Percentiles rank a stretch among this genome's conserved stretches.
These are phyloP conservation scores for Ogataea pini DNA, from an alignment of 805 yeast genomes.

Conservation along the genomic window DNA sequence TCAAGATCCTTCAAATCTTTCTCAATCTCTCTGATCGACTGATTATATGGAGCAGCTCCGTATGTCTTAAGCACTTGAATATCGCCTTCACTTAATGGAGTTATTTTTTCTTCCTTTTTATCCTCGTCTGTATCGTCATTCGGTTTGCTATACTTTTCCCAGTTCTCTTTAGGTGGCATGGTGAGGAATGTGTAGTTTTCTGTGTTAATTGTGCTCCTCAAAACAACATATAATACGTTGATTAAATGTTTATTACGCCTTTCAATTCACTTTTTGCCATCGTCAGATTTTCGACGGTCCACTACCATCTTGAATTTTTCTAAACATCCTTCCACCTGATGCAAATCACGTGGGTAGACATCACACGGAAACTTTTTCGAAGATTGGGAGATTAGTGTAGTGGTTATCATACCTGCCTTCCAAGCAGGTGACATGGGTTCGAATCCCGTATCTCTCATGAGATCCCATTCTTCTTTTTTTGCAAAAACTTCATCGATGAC, in stretches of 20 bases:
- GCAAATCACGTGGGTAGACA: neutral
- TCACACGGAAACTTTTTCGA: neutral
- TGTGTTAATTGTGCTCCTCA: too few species aligned
- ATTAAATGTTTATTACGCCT: neutral
- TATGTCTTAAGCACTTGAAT: constrained; percentile 96
- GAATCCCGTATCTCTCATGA: constrained; percentile 84
- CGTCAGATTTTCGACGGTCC: constrained; percentile 6
- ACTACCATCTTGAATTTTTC: neutral
- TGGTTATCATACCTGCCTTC: constrained; percentile 92
- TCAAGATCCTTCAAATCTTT: constrained; percentile 85
- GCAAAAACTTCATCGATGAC: too few species aligned
- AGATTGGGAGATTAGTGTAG: constrained; percentile 80
- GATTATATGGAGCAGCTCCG: constrained; percentile 96
- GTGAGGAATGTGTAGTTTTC: neutral
- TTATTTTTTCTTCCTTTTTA: constrained; percentile 67
- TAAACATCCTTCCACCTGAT: neutral
- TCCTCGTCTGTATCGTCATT: constrained; percentile 58
- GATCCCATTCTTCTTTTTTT: constrained; percentile 27
- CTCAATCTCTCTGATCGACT: constrained; percentile 76
- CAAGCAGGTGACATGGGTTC: constrained; percentile 94
- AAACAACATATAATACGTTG: too few species aligned
- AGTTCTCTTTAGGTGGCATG: constrained; percentile 97
- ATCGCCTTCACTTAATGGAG: constrained; percentile 92
- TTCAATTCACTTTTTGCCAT: constrained; percentile 19
- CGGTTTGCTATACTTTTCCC: constrained; percentile 97